phyloP scores from a whole-genome alignment of 2,329 filamentous ascomycete species.

The Aspergillus udagawae region DNA sequence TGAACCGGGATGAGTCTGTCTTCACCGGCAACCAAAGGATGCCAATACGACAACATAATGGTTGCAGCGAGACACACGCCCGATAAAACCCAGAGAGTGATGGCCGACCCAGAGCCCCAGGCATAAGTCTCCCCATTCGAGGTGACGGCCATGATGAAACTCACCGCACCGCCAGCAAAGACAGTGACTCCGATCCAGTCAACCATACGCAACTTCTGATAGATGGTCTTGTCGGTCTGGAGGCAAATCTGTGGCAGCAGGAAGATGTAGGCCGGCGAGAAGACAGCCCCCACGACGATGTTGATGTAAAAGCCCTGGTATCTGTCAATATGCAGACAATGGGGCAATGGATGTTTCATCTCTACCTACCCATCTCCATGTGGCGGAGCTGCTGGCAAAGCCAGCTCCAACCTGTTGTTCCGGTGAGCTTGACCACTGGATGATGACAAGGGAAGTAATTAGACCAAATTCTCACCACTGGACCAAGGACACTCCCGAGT shows the following conservation, averaged over 20 bases:
- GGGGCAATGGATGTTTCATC: not conserved
- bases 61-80: slow-evolving; percentile 45
- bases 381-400: too few relatives aligned
- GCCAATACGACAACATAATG: slow-evolving; percentile 40
- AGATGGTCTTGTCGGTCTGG: slow-evolving; percentile 16
- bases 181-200: slow-evolving; percentile 45
- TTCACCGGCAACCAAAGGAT: slow-evolving; percentile 42
- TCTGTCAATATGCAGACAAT: not conserved
- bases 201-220: slow-evolving; percentile 26
- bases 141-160: slow-evolving; percentile 45
- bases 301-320: slow-evolving; percentile 52
- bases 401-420: too few relatives aligned
- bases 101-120: slow-evolving; percentile 45
- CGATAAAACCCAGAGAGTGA: slow-evolving; percentile 46
- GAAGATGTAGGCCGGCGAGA: slow-evolving; percentile 42
- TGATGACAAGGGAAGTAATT: too few relatives aligned
- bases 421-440: too few relatives aligned
- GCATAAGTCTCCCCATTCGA: slow-evolving; percentile 48
- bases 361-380: slow-evolving; percentile 22
- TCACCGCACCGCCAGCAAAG: slow-evolving; percentile 36
- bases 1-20: slow-evolving; percentile 47
- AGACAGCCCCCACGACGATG: slow-evolving; percentile 42
- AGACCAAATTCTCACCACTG: too few relatives aligned
- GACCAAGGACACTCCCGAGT: too few relatives aligned
- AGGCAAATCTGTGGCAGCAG: slow-evolving; percentile 30